Evolutionary conservation across 768 basidiomycete genomes (phyloP).

Genomic region (Mycena galopus): DNA sequence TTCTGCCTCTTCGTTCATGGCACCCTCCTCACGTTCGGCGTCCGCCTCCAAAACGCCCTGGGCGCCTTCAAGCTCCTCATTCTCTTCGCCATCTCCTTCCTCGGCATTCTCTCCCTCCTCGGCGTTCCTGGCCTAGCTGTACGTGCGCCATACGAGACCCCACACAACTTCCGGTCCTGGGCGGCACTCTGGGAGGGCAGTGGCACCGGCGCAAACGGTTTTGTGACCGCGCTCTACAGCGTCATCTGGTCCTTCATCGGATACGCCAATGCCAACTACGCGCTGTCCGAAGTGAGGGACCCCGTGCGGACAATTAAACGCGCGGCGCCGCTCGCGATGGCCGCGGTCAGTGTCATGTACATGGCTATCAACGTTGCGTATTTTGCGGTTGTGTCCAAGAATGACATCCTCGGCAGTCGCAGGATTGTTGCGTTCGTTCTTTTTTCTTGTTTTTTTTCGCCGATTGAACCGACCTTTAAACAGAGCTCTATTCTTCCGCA

Average conservation of each 20-base stretch:
- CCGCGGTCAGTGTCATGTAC: conserved; percentile 70
- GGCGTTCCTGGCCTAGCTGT: conserved; percentile 65
- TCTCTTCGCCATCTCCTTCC: conserved; percentile 62
- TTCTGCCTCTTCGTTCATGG: conserved; percentile 72
- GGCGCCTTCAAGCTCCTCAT: conserved; percentile 73
- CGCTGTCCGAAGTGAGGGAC: conserved; percentile 76
- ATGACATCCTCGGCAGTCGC: conserved; percentile 74
- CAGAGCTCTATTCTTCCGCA: conserved; percentile 81
- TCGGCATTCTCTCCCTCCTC: conserved; percentile 65
- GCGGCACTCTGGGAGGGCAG: conserved; percentile 74
- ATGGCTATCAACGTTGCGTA: conserved; percentile 79
- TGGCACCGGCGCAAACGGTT: conserved; percentile 66
- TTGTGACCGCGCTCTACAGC: conserved; percentile 74
- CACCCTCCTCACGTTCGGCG: conserved; percentile 62
- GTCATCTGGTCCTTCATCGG: conserved; percentile 84
- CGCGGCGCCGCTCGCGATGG: conserved; percentile 77
- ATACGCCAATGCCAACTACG: conserved; percentile 82
- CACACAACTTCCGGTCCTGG: conserved; percentile 70
- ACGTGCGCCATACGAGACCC: conserved; percentile 62
- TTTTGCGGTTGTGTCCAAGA: conserved; percentile 79
- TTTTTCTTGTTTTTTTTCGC: background rate
- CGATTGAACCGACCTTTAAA: background rate
- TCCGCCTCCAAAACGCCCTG: conserved; percentile 74
- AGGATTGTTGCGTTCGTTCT: conserved; percentile 74
- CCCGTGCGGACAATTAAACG: conserved; percentile 79